Evolutionary conservation across 192 early-diverging fungal genomes (phyloP), one percentile per base, ranked within the genome.

Genomic region (Linnemannia exigua): DNA sequence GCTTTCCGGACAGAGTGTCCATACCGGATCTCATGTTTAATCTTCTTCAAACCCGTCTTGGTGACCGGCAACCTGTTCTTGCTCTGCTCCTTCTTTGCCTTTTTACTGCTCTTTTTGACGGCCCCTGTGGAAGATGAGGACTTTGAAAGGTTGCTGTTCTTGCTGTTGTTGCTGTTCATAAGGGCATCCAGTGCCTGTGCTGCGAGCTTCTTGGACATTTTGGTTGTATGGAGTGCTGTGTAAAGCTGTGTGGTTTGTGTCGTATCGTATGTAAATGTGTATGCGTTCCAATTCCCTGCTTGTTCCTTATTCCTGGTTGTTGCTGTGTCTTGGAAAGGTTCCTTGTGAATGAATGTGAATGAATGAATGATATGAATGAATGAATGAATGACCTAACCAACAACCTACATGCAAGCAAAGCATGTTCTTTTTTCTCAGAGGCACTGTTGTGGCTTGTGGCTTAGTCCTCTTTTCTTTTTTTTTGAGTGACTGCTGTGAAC

Each of bases 1-100:
- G 70, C 73, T 37, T 71, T 74, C 48, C 79, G 87, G 37, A 87
- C 79, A 19, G 86, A 88, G 46, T 87, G 85, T 28, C 88, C 88
- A 63, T 90, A 90, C 36, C 88, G 72, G 33, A 88, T 31, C 79
- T 90, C 88, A 68, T 87, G 82, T 54, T 90, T 90, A 8, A 88
- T 80, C 70, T 87, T 90, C 38, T 88, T 88, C 46, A 90, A 41
- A 11, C 89, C 89, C 4, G 74, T 85, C 33, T 90, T 90, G 35
- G 84, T 88, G 72, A 79, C 81, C 63, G 89, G 89, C 35, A 90
- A 36, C 36, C 28, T 67, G 36, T 20, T 71, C 58, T 71, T 72
- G 36, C 72, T 79, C 9, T 50, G 50, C 46, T 68, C 75, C 37
- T 67, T 70, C 19, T 51, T 14, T n/a, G 51, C 74, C 41, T 74